Conservation (phyloP, 495 filamentous ascomycete species). For the Penicillium robsamsonii region DNA sequence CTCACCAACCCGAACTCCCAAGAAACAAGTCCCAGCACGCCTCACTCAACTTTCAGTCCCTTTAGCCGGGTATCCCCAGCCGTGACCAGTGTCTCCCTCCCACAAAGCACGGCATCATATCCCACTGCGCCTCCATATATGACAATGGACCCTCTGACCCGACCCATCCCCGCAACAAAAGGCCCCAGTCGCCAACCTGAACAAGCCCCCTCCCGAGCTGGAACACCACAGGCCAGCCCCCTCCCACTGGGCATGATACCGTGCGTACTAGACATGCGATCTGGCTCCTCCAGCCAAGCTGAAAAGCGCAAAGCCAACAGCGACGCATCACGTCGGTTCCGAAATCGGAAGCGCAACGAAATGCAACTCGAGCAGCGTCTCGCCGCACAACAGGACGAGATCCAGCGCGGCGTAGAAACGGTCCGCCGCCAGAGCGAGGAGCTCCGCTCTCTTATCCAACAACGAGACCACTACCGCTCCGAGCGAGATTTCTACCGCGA, state of each 20-base stretch:
- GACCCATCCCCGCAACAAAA: constrained; percentile 25
- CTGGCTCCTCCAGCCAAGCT: constrained; percentile 79
- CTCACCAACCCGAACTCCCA: constrained; percentile 43
- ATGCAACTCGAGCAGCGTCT: constrained; percentile 63
- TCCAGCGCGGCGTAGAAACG: constrained; percentile 56
- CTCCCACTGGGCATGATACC: constrained; percentile 54
- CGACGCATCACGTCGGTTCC: constrained; percentile 85
- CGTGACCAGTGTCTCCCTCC: constrained; percentile 25
- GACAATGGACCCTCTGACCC: constrained; percentile 29
- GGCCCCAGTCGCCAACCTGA: constrained; percentile 35
- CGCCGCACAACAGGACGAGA: constrained; percentile 53
- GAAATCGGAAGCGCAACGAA: constrained; percentile 88
- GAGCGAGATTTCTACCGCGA: constrained; percentile 71
- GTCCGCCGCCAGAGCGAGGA: constrained; percentile 58
- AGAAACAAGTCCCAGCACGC: constrained; percentile 55
- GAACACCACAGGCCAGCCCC: constrained; percentile 36
- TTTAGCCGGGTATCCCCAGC: constrained; percentile 49
- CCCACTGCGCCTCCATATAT: constrained; percentile 26
- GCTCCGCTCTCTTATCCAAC: constrained; percentile 52
- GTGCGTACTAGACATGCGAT: constrained; percentile 65
- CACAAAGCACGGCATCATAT: constrained; percentile 20
- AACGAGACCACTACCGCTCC: constrained; percentile 53
- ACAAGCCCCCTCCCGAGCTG: constrained; percentile 36
- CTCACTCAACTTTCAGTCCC: constrained; percentile 50
- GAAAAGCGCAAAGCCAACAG: constrained; percentile 94